Evolutionary conservation across 257 asterid genomes (phyloP).

Genomic region (Solanum etuberosum): DNA sequence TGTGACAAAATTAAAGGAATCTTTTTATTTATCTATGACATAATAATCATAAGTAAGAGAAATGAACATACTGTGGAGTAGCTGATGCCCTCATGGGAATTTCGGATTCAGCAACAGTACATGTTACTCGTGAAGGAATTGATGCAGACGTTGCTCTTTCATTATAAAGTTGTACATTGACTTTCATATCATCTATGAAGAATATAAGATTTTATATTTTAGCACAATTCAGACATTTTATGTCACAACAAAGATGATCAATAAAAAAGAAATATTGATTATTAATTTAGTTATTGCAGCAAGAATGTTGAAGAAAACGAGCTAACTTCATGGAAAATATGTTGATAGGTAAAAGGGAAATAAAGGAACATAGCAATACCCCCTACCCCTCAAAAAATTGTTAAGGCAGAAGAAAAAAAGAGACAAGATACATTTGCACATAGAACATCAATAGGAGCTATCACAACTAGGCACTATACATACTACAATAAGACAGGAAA

Average conservation of each 20-base stretch:
- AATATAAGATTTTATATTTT: constrained; percentile 1
- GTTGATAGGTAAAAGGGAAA: not conserved
- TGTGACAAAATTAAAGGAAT: not conserved
- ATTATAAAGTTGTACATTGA: constrained; percentile 59
- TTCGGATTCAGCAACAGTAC: constrained; percentile 75
- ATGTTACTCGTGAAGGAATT: constrained; percentile 62
- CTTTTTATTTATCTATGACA: not conserved
- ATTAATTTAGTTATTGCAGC: not conserved
- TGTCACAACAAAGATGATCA: not conserved
- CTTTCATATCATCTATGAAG: constrained; percentile 64
- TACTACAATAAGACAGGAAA: not conserved
- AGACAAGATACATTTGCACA: not conserved
- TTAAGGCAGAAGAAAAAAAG: not conserved
- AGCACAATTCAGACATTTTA: not conserved
- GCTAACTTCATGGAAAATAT: not conserved
- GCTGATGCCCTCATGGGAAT: constrained; percentile 53
- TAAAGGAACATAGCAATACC: not conserved
- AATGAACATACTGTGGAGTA: constrained; percentile 64
- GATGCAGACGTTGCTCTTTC: constrained; percentile 73
- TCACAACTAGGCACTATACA: not conserved
- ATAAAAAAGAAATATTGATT: not conserved
- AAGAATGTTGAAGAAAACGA: not conserved
- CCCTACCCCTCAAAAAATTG: not conserved
- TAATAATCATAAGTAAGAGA: not conserved
- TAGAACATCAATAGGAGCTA: not conserved